Base-by-base conservation (phyloP, 768 basidiomycete species). In the Russula griseocarnosa region DNA sequence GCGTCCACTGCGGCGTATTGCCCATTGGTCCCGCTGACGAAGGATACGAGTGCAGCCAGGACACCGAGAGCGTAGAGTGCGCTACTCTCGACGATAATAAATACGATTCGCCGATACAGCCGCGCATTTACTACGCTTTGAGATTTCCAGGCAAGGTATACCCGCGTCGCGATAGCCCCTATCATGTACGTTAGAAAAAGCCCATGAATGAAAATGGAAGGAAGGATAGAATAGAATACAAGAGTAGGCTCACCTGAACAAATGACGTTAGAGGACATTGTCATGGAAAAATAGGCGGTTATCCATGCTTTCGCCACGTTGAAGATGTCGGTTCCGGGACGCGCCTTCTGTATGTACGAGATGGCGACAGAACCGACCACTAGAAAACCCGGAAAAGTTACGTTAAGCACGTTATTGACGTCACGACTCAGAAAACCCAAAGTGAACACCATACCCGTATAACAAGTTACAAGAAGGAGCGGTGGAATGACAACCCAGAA, bases 131-230 rank as follows among this genome's bases (percentile, higher is more conserved):
- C 26, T 11, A 10, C n/a, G 6, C 13, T 18, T 16, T 52, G 20
- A 10, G 51, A 46, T 16, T 22, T 38, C 10, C 56, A 44, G 5
- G 13, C 10, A 10, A 18, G 14, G 26, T 47, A 54, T 9, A 59
- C 40, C 14, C 44, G 57, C 28, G 32, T 30, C 14, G 62, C 62
- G 28, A 63, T 59, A 2, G 62, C 62, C 20, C 57, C 62, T 63
- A 22, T 22, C 24, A 10, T 5, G 46, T 24, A 11, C 11, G n/a
- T 40, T 2, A 4, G 22, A 47, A 47, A 13, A 11, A 3, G 42
- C 18, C 20, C 42, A 44, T 46, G 44, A 46, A 1, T n/a, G 7
- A 44, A 8, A 44, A 22, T 46, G 7, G 4, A 22, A 9, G 24
- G 5, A 36, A 38, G 46, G 5, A 18, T 4, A n/a, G 22, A 3